These are phyloP conservation scores for Phytophthora cryptogea DNA, from an alignment of 352 stramenopile genomes.

Conservation along the genomic window DNA sequence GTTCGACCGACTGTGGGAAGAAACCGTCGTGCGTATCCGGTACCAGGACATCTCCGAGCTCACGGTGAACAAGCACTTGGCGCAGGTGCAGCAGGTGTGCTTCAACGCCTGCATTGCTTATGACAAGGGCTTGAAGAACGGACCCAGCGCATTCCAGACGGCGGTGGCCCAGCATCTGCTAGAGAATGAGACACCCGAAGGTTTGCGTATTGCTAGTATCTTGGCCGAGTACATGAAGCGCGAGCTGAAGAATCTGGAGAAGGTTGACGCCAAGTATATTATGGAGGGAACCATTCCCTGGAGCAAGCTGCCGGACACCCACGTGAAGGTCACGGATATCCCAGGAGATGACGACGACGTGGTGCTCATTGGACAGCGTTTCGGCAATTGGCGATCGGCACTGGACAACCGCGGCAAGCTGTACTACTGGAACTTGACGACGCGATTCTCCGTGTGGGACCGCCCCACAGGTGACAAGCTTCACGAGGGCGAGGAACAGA, in stretches of 20 bases:
- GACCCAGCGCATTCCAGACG: conserved; percentile 52
- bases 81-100: conserved; percentile 95
- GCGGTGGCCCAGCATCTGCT: conserved; percentile 78
- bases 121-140: conserved; percentile 86
- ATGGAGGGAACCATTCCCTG: conserved; percentile 79
- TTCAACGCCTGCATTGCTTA: conserved; percentile 96
- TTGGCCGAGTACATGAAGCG: conserved; percentile 78
- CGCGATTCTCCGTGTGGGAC: conserved; percentile 83
- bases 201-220: conserved; percentile 61
- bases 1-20: conserved; percentile 97
- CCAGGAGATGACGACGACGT: conserved; percentile 55
- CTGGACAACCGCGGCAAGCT: conserved; percentile 86
- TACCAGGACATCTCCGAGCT: conserved; percentile 93
- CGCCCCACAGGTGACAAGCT: conserved; percentile 64
- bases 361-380: conserved; percentile 80
- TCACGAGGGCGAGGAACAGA: conserved; percentile 51
- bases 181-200: conserved; percentile 63
- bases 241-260: conserved; percentile 82
- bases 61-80: conserved; percentile 96
- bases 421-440: conserved; percentile 90
- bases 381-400: conserved; percentile 85
- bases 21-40: conserved; percentile 94
- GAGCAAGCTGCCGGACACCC: conserved; percentile 46
- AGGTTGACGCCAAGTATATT: conserved; percentile 72
- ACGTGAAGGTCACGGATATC: conserved; percentile 19